Evolutionary conservation across 1,284 basidiomycete species (phyloP).

Genomic region (Spongispora temasekensis): DNA sequence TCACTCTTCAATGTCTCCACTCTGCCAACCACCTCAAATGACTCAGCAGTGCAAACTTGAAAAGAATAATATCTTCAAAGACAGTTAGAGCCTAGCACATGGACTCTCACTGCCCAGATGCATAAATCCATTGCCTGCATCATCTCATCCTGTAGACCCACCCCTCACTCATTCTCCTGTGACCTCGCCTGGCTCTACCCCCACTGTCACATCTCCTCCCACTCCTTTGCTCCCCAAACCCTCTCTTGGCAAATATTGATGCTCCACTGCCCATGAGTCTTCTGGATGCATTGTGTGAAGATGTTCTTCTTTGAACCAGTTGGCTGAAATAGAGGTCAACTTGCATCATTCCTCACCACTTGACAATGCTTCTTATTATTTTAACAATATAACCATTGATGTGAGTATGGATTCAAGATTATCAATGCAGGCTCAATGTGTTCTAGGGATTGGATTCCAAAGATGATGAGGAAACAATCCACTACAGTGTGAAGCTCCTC

Average conservation of each 20-base stretch:
- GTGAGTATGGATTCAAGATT: not conserved
- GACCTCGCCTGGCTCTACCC: not conserved
- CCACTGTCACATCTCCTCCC: not conserved
- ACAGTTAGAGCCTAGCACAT: not conserved
- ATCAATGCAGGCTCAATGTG: not conserved
- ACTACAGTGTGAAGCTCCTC: not conserved
- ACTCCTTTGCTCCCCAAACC: not conserved
- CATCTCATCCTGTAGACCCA: not conserved
- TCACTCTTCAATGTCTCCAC: no score
- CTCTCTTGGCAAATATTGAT: not conserved
- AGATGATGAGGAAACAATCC: not conserved
- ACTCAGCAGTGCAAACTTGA: not conserved
- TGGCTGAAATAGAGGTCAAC: not conserved
- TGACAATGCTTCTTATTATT: not conserved
- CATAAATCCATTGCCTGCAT: not conserved
- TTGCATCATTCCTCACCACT: not conserved
- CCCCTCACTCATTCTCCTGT: not conserved
- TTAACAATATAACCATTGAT: not conserved
- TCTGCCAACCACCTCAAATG: not conserved
- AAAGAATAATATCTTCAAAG: not conserved
- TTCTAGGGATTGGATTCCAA: not conserved
- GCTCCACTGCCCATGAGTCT: not conserved
- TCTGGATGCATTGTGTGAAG: not conserved
- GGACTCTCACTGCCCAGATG: not conserved
- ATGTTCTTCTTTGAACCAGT: not conserved